Conservation (phyloP, 169 alveolate genomes). For the Miamiensis avidus region DNA sequence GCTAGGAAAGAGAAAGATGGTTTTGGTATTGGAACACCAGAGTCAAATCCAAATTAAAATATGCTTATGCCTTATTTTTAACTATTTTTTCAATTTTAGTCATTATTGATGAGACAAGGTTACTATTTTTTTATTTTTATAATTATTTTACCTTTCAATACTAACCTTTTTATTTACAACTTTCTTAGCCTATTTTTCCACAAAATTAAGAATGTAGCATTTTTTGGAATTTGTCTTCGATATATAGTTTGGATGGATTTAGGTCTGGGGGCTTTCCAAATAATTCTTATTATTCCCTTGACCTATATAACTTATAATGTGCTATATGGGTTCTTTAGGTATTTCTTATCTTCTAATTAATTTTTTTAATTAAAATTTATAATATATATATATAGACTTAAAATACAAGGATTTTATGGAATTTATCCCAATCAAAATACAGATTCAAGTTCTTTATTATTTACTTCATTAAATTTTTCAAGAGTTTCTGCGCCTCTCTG, state of each 20-base stretch:
- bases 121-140: too few species aligned
- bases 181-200: not conserved
- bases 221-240: constrained; percentile 7
- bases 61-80: not conserved
- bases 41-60: not conserved
- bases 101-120: not conserved
- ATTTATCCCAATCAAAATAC: constrained; percentile 51
- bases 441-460: constrained; percentile 56
- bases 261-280: not conserved
- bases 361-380: too few species aligned
- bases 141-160: not conserved
- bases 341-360: too few species aligned
- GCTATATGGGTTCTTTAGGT: constrained; percentile 30
- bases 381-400: constrained; percentile 3
- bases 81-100: not conserved
- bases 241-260: not conserved
- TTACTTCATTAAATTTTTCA: constrained; percentile 54
- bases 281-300: constrained; percentile 32
- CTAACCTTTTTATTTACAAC: not conserved
- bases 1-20: not conserved
- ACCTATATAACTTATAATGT: constrained; percentile 31
- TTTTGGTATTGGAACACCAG: not conserved
- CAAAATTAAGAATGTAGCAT: not conserved
- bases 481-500: constrained; percentile 68
- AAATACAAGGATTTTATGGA: constrained; percentile 52